phyloP scores from a whole-genome alignment of 805 yeast species.

The Saturnispora gosingensis region DNA sequence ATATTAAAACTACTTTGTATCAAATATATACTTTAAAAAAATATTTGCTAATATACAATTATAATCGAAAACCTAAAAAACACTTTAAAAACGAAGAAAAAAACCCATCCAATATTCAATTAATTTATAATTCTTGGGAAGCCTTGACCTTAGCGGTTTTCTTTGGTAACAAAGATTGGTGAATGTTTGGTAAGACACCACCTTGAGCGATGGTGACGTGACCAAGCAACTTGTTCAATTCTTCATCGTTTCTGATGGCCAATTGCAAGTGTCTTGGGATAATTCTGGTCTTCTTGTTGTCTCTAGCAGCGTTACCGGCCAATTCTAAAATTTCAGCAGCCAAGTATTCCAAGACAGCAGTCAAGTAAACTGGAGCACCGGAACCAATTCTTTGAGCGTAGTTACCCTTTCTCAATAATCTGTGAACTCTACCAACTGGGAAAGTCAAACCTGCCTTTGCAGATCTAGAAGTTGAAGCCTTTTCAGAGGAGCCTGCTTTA shows the following conservation, averaged over 20 bases:
- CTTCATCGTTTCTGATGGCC: constrained; percentile 99
- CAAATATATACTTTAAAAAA: constrained; percentile 1
- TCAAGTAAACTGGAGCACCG: constrained; percentile 97
- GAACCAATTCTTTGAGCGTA: constrained; percentile 98
- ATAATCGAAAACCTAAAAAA: constrained; percentile 10
- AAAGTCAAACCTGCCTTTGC: constrained; percentile 97
- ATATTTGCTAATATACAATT: constrained; percentile 8
- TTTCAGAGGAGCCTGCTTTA: constrained; percentile 90
- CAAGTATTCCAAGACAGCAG: constrained; percentile 93
- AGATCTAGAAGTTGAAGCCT: constrained; percentile 96
- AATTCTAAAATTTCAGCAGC: constrained; percentile 97
- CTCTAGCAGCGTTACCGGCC: constrained; percentile 99
- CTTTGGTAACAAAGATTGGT: constrained; percentile 75
- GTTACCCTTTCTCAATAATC: constrained; percentile 93
- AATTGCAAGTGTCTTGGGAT: constrained; percentile 98
- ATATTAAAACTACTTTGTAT: background rate
- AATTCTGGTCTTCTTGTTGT: constrained; percentile 96
- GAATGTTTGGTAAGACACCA: constrained; percentile 98
- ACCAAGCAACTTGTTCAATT: constrained; percentile 84
- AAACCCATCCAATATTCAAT: constrained; percentile 4
- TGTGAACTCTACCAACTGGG: constrained; percentile 99
- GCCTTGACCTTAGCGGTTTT: constrained; percentile 46
- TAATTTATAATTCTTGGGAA: constrained; percentile 46
- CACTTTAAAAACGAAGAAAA: constrained; percentile 6
- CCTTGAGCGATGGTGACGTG: constrained; percentile 98